These are phyloP conservation scores for Blastobotrys proliferans DNA, from an alignment of 1,139 yeast genomes.

Conservation along the genomic window DNA sequence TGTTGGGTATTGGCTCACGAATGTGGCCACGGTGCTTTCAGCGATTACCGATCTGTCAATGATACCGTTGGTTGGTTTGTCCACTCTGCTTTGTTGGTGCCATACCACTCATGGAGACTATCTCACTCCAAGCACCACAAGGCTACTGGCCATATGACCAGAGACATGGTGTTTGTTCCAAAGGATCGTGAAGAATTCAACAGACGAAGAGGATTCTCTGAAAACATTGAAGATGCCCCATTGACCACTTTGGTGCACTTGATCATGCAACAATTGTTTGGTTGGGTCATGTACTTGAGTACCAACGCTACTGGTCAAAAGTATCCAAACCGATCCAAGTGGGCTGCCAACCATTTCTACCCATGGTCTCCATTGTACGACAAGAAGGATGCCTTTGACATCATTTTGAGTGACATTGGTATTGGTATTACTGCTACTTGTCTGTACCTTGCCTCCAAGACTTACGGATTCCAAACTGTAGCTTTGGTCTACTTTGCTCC, in stretches of 20 bases:
- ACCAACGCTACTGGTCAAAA: conserved; percentile 77
- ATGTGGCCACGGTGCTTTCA: conserved; percentile 85
- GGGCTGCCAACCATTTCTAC: conserved; percentile 58
- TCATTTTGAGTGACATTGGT: conserved; percentile 71
- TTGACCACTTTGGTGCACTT: conserved; percentile 52
- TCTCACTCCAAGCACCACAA: conserved; percentile 84
- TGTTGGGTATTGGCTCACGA: conserved; percentile 87
- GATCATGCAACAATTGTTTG: conserved; percentile 69
- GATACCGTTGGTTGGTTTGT: conserved; percentile 79
- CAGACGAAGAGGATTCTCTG: conserved; percentile 32
- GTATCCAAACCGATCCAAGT: conserved; percentile 49
- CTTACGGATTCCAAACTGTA: conserved; percentile 61
- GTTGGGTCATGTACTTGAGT: conserved; percentile 63
- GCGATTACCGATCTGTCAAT: conserved; percentile 64
- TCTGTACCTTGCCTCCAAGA: conserved; percentile 60
- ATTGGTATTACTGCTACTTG: conserved; percentile 50
- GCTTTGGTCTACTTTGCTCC: conserved; percentile 73
- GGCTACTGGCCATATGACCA: conserved; percentile 75
- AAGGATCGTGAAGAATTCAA: conserved; percentile 54
- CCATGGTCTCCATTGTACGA: conserved; percentile 75
- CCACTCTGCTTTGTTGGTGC: conserved; percentile 74
- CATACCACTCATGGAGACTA: conserved; percentile 83
- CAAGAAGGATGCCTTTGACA: conserved; percentile 62
- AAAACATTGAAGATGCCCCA: conserved; percentile 72
- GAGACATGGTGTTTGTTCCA: conserved; percentile 84